Evolutionary conservation across 768 basidiomycete genomes (phyloP), one percentile per base, ranked within the genome.

Genomic region (Chalciporus piperatus): DNA sequence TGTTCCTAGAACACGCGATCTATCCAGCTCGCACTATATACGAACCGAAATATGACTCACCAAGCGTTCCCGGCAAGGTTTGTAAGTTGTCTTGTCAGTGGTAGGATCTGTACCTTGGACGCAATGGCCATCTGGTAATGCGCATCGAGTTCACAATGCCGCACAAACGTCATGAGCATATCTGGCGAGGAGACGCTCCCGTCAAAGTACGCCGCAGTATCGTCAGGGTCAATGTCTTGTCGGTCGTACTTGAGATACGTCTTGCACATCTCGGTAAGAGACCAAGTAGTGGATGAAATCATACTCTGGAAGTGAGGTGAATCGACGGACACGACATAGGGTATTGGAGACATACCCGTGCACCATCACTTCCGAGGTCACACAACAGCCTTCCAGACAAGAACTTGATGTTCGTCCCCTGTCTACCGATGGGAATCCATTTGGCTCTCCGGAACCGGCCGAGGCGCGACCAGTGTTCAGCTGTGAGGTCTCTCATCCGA

Each of bases 271-370:
- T 99, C 97, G 9, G 92, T 92, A 47, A 98, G 73, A 3, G 95
- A 96, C 97, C 97, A 99, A 1, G 97, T 98, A 4, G 93, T 98
- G 3, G 97, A 98, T 1, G 86, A 73, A 65, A 99, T 98, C 92
- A 98, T 96, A 19, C 89, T 86, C 93, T 96, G 61, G 17, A 10
- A 14, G 20, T 7, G 1, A 11, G 25, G 3, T 33, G 40, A 52
- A 8, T 6, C 1, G 4, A 56, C 57, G 9, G 45, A 12, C 13
- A 35, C n/a, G 41, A 10, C 14, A 2, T 12, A 4, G 3, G 12
- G 19, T 5, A 30, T 13, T 2, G 40, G 40, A 17, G 1, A 50
- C 78, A 1, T 59, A 92, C 94, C 76, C 94, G 97, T 13, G 92
- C 92, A 28, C 90, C 92, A 58, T 98, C 96, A 61, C 92, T 94